Evolutionary conservation across 2,329 filamentous ascomycete species (phyloP).

Genomic region (Samsoniella hepiali): DNA sequence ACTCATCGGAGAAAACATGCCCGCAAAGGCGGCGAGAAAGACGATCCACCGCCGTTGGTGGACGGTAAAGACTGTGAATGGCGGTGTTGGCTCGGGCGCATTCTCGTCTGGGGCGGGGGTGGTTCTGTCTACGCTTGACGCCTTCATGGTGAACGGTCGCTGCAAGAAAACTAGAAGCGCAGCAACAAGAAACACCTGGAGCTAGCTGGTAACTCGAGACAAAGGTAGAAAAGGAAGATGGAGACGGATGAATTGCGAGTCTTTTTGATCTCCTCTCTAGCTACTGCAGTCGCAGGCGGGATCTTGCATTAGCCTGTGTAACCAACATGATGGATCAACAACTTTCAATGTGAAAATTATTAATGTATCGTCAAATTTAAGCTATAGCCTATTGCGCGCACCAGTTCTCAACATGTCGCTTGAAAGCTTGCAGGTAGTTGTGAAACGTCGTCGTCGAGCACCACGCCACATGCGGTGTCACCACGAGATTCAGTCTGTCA

Average conservation of each 20-base stretch:
- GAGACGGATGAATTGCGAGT: no score
- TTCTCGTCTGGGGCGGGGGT: background rate
- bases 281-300: no score
- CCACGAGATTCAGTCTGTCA: conserved; percentile 15
- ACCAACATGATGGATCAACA: no score
- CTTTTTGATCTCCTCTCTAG: no score
- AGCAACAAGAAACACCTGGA: no score
- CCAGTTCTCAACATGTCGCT: conserved; percentile 14
- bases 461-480: conserved; percentile 21
- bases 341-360: no score
- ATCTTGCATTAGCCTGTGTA: no score
- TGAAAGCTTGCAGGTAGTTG: conserved; percentile 20
- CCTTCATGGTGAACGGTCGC: background rate
- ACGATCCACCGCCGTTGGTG: conserved; percentile 25
- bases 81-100: background rate
- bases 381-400: background rate
- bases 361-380: no score
- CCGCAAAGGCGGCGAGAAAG: conserved; percentile 23
- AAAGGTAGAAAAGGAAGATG: no score
- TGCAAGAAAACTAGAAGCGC: no score
- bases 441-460: conserved; percentile 19
- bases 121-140: background rate
- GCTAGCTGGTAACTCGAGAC: no score
- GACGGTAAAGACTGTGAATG: conserved; percentile 12
- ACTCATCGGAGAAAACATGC: conserved; percentile 25